Conservation (phyloP, 129 eudicot genomes). For the Kitagawia praeruptora region DNA sequence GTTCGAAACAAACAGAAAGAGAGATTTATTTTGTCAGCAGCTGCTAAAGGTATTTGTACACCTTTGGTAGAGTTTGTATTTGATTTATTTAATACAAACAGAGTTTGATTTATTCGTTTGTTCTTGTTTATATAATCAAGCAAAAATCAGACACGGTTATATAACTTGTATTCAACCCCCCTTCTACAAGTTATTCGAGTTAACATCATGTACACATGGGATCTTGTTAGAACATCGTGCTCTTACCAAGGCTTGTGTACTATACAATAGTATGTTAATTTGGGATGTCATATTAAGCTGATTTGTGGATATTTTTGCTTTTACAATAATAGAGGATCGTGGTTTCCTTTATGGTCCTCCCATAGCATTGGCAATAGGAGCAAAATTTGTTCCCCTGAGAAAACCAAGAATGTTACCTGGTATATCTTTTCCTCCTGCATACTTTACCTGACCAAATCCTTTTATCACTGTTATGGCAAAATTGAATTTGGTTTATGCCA, state of each 20-base stretch:
- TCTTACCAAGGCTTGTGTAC: background rate
- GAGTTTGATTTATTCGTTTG: no score
- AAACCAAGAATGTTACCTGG: constrained; percentile 84
- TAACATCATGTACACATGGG: background rate
- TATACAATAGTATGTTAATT: background rate
- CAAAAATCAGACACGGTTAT: no score
- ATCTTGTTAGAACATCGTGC: background rate
- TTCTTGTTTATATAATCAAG: no score
- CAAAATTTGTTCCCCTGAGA: constrained; percentile 85
- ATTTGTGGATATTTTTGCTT: background rate
- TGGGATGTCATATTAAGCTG: background rate
- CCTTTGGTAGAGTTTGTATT: no score
- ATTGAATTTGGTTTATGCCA: background rate
- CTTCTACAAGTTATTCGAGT: no score
- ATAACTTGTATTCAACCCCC: no score
- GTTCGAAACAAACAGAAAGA: no score
- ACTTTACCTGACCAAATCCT: background rate
- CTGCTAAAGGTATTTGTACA: no score
- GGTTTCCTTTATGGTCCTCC: constrained; percentile 87
- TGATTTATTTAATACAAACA: no score
- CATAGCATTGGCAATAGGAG: constrained; percentile 88
- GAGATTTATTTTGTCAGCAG: no score
- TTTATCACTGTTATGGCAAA: background rate
- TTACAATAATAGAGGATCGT: constrained; percentile 72
- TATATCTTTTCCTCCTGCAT: constrained; percentile 20